phyloP scores from a whole-genome alignment of 768 basidiomycete genomes.

The Mycena amicta region DNA sequence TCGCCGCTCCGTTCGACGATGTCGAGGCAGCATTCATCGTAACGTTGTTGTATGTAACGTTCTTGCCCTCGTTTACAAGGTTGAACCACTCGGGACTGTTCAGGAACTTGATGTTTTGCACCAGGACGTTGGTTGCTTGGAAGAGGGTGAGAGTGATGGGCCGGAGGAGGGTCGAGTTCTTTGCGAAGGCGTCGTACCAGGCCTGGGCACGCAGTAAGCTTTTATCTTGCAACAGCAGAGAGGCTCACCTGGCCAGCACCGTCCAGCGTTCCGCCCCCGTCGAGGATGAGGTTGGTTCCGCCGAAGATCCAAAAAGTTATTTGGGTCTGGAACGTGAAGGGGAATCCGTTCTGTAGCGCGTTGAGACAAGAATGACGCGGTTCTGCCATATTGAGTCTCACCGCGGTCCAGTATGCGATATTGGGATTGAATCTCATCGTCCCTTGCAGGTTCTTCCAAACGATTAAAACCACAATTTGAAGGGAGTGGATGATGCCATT shows the following conservation, averaged over 20 bases:
- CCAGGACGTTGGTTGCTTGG: conserved; percentile 20
- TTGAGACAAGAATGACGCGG: background rate
- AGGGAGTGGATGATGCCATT: background rate
- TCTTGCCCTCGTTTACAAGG: conserved; percentile 46
- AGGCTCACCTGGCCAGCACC: conserved; percentile 59
- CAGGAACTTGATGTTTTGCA: conserved; percentile 17
- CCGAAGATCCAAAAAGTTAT: conserved; percentile 59
- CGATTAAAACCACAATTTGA: background rate
- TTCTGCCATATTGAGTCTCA: conserved; percentile 22
- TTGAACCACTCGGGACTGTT: conserved; percentile 19
- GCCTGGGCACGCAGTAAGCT: conserved; percentile 30
- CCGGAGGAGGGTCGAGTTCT: conserved; percentile 26
- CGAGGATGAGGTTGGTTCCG: conserved; percentile 47
- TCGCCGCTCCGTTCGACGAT: conserved; percentile 43
- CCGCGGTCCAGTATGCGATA: conserved; percentile 56
- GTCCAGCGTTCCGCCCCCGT: conserved; percentile 67
- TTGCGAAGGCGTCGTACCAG: conserved; percentile 56
- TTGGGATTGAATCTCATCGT: conserved; percentile 53
- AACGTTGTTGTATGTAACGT: conserved; percentile 49
- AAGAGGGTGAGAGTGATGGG: conserved; percentile 15
- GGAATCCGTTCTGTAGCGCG: conserved; percentile 48
- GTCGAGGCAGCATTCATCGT: conserved; percentile 50
- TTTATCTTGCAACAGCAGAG: background rate
- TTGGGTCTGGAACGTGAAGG: conserved; percentile 56
- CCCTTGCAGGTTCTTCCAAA: conserved; percentile 51